Evolutionary conservation across 768 basidiomycete genomes (phyloP).

Genomic region (Mycena polygramma): DNA sequence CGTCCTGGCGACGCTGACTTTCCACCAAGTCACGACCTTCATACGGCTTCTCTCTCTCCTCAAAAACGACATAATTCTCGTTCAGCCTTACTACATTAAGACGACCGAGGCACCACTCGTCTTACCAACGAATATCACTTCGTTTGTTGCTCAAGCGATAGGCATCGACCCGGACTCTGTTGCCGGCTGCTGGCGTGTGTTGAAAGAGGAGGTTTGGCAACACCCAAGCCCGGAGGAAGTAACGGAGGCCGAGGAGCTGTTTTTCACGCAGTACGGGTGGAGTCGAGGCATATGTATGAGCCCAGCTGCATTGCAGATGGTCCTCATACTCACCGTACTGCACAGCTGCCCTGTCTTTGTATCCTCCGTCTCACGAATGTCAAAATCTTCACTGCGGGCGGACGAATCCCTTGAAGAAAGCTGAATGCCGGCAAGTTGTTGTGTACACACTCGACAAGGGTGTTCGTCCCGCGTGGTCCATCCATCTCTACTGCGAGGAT

Average conservation of each 20-base stretch:
- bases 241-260: background rate
- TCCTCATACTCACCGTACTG: background rate
- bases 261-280: conserved; percentile 3
- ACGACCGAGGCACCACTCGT: background rate
- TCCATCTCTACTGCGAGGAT: conserved; percentile 40
- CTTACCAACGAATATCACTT: background rate
- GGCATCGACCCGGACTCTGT: background rate
- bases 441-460: conserved; percentile 33
- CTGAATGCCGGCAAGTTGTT: conserved; percentile 36
- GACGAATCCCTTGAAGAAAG: conserved; percentile 34
- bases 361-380: conserved; percentile 8
- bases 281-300: conserved; percentile 4
- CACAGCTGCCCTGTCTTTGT: too few relatives aligned
- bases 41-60: conserved; percentile 3
- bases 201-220: conserved; percentile 11
- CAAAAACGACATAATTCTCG: conserved; percentile 11
- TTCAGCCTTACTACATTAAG: background rate
- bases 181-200: background rate
- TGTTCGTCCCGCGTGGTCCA: conserved; percentile 41
- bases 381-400: background rate
- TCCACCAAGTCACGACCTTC: background rate
- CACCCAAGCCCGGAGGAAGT: too few relatives aligned
- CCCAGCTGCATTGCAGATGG: background rate
- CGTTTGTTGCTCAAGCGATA: background rate
- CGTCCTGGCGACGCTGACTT: too few relatives aligned